Conservation (phyloP, 805 yeast genomes). For the Metschnikowia picachoensis region DNA sequence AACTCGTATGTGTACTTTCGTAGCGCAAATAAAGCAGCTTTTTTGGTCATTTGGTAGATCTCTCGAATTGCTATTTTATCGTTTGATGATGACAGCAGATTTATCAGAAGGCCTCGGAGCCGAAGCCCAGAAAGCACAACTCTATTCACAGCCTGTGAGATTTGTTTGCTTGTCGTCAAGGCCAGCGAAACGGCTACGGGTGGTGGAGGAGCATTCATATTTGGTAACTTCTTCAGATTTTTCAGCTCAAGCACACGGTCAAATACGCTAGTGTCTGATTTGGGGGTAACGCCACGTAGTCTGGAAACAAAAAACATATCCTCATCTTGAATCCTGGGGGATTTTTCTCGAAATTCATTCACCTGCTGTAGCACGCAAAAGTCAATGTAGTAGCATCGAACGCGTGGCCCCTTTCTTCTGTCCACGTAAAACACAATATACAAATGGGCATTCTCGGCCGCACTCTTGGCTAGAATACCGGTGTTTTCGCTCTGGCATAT, state of each 20-base stretch:
- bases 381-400: conserved; percentile 20
- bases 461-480: conserved; percentile 12
- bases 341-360: conserved; percentile 2
- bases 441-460: neutral
- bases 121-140: conserved; percentile 40
- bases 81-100: conserved; percentile 21
- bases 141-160: conserved; percentile 31
- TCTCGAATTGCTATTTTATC: conserved; percentile 37
- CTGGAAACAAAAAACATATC: conserved; percentile 7
- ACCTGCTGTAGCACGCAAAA: conserved; percentile 15
- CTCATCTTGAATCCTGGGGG: neutral
- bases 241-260: conserved; percentile 34
- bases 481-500: neutral
- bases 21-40: conserved; percentile 36
- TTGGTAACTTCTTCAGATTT: conserved; percentile 16
- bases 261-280: conserved; percentile 24
- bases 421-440: conserved; percentile 27
- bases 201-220: conserved; percentile 5
- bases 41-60: conserved; percentile 39
- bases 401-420: conserved; percentile 3
- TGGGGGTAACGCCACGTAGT: conserved; percentile 1
- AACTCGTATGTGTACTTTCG: conserved; percentile 34
- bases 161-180: conserved; percentile 27
- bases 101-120: conserved; percentile 34
- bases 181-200: conserved; percentile 13